Evolutionary conservation across 2,329 filamentous ascomycete genomes (phyloP).

Genomic region (Claviceps sorghi): DNA sequence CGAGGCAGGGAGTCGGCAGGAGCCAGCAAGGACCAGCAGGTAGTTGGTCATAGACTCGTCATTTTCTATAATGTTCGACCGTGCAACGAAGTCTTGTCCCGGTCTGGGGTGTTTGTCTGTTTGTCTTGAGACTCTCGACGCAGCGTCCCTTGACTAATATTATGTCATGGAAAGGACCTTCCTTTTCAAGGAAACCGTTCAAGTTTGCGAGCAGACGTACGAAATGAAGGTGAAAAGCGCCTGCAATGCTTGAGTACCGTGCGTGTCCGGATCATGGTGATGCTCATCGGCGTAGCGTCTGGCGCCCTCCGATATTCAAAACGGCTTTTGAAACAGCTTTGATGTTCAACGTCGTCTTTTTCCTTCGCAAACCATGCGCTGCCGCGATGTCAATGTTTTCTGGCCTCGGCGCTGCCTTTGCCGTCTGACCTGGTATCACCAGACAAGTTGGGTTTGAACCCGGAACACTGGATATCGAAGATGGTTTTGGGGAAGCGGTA

Average conservation of each 20-base stretch:
- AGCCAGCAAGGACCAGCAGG: neutral
- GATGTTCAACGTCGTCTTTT: neutral
- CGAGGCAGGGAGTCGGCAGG: neutral
- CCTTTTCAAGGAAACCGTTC: neutral
- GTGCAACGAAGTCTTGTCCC: neutral
- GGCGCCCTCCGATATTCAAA: neutral
- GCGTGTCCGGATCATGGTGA: neutral
- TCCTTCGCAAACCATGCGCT: neutral
- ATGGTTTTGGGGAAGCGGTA: too few relatives aligned
- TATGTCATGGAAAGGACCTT: neutral
- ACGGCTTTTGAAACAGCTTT: neutral
- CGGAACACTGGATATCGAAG: too few relatives aligned
- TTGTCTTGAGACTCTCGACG: neutral
- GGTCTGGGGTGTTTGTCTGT: neutral
- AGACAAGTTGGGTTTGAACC: too few relatives aligned
- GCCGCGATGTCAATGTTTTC: neutral
- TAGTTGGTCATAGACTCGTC: neutral
- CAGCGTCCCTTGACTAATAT: neutral
- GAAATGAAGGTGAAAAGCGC: neutral
- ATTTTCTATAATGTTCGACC: neutral
- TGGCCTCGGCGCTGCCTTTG: neutral
- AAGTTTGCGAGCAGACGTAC: neutral
- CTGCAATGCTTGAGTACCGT: neutral
- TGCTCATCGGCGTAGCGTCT: neutral
- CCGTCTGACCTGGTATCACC: neutral